These are phyloP conservation scores for Cairneyella variabilis DNA, from an alignment of 495 filamentous ascomycete species.

Conservation along the genomic window DNA sequence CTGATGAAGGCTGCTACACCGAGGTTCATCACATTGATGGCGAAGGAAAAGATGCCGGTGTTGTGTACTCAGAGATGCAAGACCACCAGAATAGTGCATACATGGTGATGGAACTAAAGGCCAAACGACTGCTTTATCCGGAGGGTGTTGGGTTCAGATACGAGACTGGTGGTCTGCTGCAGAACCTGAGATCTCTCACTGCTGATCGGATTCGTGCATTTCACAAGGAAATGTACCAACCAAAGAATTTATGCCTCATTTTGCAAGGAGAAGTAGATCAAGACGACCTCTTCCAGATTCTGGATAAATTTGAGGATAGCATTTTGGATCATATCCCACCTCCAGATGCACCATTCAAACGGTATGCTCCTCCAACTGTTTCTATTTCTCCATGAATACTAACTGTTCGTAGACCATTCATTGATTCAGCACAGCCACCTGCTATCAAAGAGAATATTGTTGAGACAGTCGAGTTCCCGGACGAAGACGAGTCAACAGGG, in stretches of 20 bases:
- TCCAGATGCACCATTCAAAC: conserved; percentile 68
- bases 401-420: conserved; percentile 70
- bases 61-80: conserved; percentile 99
- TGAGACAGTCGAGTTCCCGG: conserved; percentile 84
- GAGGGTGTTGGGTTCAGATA: conserved; percentile 89
- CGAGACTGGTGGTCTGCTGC: conserved; percentile 97
- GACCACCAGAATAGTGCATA: conserved; percentile 77
- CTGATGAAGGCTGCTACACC: conserved; percentile 88
- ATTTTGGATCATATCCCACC: conserved; percentile 78
- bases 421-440: conserved; percentile 77
- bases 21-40: conserved; percentile 97
- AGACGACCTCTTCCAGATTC: conserved; percentile 66
- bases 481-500: conserved; percentile 90
- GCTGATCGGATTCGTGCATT: conserved; percentile 87
- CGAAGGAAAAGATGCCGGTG: conserved; percentile 88
- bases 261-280: conserved; percentile 90
- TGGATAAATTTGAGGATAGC: conserved; percentile 85
- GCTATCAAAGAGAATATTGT: conserved; percentile 63
- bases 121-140: conserved; percentile 77
- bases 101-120: conserved; percentile 80
- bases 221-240: conserved; percentile 97
- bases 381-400: not conserved
- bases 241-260: conserved; percentile 87
- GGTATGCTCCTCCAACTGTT: conserved; percentile 29
- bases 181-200: conserved; percentile 77